Evolutionary conservation across 345 rosid species (phyloP).

Genomic region (sweet orange (Citrus sinensis)): DVS_A1.0 CM039163.1:43958501-43959000

Average conservation of each 20-base stretch:
- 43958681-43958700: too few species aligned
- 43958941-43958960: background rate
- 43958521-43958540: background rate
- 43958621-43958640: background rate
- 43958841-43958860: too few species aligned
- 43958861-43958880: background rate
- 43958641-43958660: background rate
- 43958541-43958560: background rate
- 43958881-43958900: too few species aligned
- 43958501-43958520: background rate
- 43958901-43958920: background rate
- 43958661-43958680: background rate
- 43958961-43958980: background rate
- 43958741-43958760: accelerated
- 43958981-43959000: background rate
- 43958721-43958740: too few species aligned
- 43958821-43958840: too few species aligned
- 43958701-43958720: too few species aligned
- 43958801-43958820: too few species aligned
- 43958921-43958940: background rate
- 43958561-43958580: background rate
- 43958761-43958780: too few species aligned
- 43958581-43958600: background rate
- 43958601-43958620: background rate
- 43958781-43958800: too few species aligned